Conservation (phyloP, 2,329 filamentous ascomycete species). For the Neofusicoccum sp. region DNA sequence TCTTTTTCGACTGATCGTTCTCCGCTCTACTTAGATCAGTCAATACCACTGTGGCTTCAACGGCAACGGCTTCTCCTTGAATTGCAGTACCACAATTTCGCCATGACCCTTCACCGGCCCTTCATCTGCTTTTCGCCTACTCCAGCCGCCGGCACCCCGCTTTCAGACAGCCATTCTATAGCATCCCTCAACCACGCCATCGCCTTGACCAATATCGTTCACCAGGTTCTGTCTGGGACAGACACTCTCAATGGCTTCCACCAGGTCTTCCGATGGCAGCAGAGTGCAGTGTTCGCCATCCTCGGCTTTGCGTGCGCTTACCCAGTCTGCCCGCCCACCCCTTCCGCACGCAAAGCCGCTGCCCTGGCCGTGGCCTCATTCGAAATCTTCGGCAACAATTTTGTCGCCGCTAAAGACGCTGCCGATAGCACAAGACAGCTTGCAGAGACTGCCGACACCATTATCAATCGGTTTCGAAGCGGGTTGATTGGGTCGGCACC, state of each 20-base stretch:
- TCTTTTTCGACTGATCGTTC: slow-evolving; percentile 24
- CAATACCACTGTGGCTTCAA: slow-evolving; percentile 16
- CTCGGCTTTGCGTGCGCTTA: slow-evolving; percentile 43
- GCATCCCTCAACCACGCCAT: slow-evolving; percentile 26
- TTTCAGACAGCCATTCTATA: slow-evolving; percentile 20
- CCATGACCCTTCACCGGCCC: slow-evolving; percentile 27
- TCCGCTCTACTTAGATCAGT: slow-evolving; percentile 16
- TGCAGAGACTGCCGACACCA: background rate
- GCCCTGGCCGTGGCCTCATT: background rate
- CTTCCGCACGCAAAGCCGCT: background rate
- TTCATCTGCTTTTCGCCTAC: slow-evolving; percentile 24
- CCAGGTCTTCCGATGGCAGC: slow-evolving; percentile 45
- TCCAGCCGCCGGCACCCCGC: background rate
- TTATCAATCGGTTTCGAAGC: background rate
- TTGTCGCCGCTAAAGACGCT: background rate
- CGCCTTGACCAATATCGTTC: slow-evolving; percentile 23
- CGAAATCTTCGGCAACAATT: background rate
- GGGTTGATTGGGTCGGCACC: background rate
- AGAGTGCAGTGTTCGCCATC: slow-evolving; percentile 42
- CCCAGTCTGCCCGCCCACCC: slow-evolving; percentile 30
- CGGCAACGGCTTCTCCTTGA: slow-evolving; percentile 26
- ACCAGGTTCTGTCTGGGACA: slow-evolving; percentile 22
- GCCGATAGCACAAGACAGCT: background rate
- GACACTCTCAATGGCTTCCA: slow-evolving; percentile 33
- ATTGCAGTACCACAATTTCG: slow-evolving; percentile 26